Base-by-base conservation (phyloP, 371 early-diverging fungal species). In the Zychaea mexicana region DNA sequence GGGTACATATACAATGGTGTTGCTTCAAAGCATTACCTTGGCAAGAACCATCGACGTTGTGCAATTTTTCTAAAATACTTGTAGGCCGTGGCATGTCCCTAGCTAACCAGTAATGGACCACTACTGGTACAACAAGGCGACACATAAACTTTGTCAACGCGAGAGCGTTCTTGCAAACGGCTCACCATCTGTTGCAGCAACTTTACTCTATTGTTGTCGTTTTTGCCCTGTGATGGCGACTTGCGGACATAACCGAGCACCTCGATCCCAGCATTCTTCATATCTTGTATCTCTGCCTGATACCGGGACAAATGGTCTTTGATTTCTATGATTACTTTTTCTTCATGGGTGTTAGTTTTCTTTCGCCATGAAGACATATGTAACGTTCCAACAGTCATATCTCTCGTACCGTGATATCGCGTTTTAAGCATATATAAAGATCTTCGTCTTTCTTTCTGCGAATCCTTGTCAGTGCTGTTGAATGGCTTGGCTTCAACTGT, bases 391-490 rank as follows among this genome's bases (percentile, higher is more conserved):
- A n/a, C n/a, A n/a, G n/a, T n/a, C n/a, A n/a, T n/a, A n/a, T n/a
- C n/a, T n/a, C n/a, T n/a, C n/a, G n/a, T 57, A 39, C 57, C 36
- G 33, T 57, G 57, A 36, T 57, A 38, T 57, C 26, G 1, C 10
- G 28, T 3, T 36, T 57, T 31, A 9, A 36, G 15, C 38, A 36
- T 36, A 15, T 36, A 36, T 36, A 36, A 36, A 7, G 15, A 36
- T 36, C 38, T 36, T 4, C 33, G 6, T 36, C 15, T 5, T 36
- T 9, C 26, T n/a, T 33, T 36, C 10, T 33, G 5, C 12, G 7
- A 9, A 7, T 15, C 38, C 7, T 36, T 36, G 17, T 17, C 36
- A 19, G 2, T 36, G 12, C 12, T 17, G 2, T 38, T 30, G 4
- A 33, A 19, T 31, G 33, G 39, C 57, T 19, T 26, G 28, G 12